Evolutionary conservation across 148 eudicot genomes (phyloP).

Genomic region (Nepenthes gracilis): DNA sequence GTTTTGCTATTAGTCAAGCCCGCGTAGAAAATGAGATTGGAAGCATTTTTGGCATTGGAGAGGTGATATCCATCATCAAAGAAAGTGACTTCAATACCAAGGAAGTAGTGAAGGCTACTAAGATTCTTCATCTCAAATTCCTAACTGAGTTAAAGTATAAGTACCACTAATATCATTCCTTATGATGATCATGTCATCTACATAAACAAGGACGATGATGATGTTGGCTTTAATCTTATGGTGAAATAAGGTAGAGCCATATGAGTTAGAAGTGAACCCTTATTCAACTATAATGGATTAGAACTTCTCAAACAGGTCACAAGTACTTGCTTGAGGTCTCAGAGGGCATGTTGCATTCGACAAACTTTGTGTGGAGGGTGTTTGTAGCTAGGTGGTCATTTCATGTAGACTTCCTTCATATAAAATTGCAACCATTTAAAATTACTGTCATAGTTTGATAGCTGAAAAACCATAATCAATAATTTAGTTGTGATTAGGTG

Average conservation of each 20-base stretch:
- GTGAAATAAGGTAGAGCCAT: not conserved
- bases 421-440: not conserved
- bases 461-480: not conserved
- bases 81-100: not conserved
- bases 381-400: too few relatives aligned
- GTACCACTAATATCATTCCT: not conserved
- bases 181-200: not conserved
- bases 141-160: not conserved
- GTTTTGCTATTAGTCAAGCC: not conserved
- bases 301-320: too few relatives aligned
- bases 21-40: not conserved
- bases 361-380: too few relatives aligned
- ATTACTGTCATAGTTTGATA: not conserved
- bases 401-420: too few relatives aligned
- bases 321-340: too few relatives aligned
- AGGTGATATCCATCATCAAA: too few relatives aligned
- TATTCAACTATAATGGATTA: too few relatives aligned
- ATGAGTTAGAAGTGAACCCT: not conserved
- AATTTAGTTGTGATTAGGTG: not conserved
- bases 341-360: too few relatives aligned
- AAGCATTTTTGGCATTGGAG: not conserved
- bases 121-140: not conserved
- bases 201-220: not conserved
- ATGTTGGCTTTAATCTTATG: not conserved
- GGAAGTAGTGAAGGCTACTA: not conserved